phyloP scores from a whole-genome alignment of 805 yeast species.

The Blastobotrys terrestris region DNA sequence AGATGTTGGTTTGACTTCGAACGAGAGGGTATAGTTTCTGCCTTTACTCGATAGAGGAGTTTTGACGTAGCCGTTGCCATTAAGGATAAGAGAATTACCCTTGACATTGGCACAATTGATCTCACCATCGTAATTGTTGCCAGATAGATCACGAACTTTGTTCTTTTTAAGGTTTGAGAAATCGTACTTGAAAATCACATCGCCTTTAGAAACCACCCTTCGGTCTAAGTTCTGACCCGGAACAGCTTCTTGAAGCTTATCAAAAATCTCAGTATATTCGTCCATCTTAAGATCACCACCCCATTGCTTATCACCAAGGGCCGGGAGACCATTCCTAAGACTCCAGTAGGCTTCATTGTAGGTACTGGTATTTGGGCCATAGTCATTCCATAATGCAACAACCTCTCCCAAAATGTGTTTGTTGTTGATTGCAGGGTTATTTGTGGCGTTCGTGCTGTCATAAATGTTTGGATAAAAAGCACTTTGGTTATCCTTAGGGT shows the following conservation, averaged over 20 bases:
- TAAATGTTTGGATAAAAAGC: neutral
- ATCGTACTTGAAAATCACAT: neutral
- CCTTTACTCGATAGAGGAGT: conserved; percentile 6
- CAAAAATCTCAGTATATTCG: neutral
- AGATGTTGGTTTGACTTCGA: neutral
- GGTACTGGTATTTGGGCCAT: neutral
- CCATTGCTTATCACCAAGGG: conserved; percentile 4
- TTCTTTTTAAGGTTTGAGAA: neutral
- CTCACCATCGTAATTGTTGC: neutral
- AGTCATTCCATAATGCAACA: neutral
- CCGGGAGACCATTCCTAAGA: neutral
- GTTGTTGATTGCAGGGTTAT: neutral
- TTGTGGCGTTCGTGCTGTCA: neutral
- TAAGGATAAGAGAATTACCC: neutral
- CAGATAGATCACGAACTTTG: neutral
- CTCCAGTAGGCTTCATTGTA: neutral
- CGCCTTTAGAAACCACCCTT: neutral
- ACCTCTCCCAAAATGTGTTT: neutral
- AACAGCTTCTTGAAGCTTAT: neutral
- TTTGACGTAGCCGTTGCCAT: neutral
- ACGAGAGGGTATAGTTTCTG: conserved; percentile 3
- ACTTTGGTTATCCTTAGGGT: neutral
- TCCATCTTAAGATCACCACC: conserved; percentile 1
- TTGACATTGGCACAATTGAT: neutral
- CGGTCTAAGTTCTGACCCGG: conserved; percentile 4